Conservation (phyloP, 2,329 filamentous ascomycete genomes). For the Thielaviopsis populi region DNA sequence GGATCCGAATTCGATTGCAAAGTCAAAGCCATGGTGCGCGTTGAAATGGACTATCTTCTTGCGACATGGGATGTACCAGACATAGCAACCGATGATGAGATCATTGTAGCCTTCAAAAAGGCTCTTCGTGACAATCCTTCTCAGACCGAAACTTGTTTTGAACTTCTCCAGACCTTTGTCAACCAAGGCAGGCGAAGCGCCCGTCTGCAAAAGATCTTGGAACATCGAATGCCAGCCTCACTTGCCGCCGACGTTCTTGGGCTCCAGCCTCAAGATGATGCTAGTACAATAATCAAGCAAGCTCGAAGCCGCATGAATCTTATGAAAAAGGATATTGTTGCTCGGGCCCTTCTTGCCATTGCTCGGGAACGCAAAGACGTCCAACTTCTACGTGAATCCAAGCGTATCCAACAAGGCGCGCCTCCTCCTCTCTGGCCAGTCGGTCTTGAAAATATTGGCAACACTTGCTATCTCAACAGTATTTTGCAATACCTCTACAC, state of each 20-base stretch:
- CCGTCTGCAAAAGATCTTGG: slow-evolving; percentile 14
- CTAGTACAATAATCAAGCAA: slow-evolving; percentile 12
- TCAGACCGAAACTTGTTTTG: slow-evolving; percentile 18
- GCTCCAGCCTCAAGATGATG: slow-evolving; percentile 5
- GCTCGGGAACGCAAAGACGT: slow-evolving; percentile 21
- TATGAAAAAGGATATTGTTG: slow-evolving; percentile 18
- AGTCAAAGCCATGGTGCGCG: slow-evolving; percentile 15
- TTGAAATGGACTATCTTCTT: slow-evolving; percentile 17
- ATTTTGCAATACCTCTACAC: slow-evolving; percentile 92
- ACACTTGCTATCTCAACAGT: slow-evolving; percentile 96
- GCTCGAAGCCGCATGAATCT: slow-evolving; percentile 11
- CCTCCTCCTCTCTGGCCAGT: slow-evolving; percentile 40
- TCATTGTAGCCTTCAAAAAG: slow-evolving; percentile 19
- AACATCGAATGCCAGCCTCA: slow-evolving; percentile 15
- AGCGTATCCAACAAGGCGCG: slow-evolving; percentile 16
- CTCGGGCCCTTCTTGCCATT: slow-evolving; percentile 22
- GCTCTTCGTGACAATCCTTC: slow-evolving; percentile 19
- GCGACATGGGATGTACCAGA: slow-evolving; percentile 18
- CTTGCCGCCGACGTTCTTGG: slow-evolving; percentile 16
- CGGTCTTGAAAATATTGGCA: slow-evolving; percentile 83
- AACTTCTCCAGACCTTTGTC: slow-evolving; percentile 19
- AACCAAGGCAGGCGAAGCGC: slow-evolving; percentile 17
- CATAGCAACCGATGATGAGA: slow-evolving; percentile 19
- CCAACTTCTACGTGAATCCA: slow-evolving; percentile 16
- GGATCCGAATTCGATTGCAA: slow-evolving; percentile 15